phyloP scores from a whole-genome alignment of 106 monocot species.

The Dendrobium nobile region DNA sequence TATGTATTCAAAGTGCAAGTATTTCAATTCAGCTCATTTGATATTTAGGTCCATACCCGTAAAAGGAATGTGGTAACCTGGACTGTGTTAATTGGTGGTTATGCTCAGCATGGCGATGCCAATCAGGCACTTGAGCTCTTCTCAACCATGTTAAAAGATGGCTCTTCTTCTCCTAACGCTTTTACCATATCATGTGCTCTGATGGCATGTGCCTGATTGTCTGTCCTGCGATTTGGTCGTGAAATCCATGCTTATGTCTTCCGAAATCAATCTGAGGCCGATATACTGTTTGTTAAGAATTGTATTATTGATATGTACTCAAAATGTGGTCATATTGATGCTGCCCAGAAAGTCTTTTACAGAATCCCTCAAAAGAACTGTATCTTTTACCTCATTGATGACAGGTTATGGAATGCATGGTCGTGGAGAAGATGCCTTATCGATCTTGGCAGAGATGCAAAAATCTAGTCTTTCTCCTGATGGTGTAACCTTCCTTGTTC shows the following conservation, averaged over 20 bases:
- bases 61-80: constrained; percentile 73
- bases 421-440: constrained; percentile 41
- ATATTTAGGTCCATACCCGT: constrained; percentile 36
- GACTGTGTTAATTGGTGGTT: constrained; percentile 86
- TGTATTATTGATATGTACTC: constrained; percentile 84
- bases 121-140: constrained; percentile 56
- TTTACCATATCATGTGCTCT: constrained; percentile 72
- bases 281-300: constrained; percentile 44
- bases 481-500: constrained; percentile 64
- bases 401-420: constrained; percentile 78
- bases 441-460: constrained; percentile 56
- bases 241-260: constrained; percentile 65
- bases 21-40: constrained; percentile 27
- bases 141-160: constrained; percentile 39
- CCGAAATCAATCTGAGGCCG: constrained; percentile 26
- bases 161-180: constrained; percentile 36
- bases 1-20: constrained; percentile 84
- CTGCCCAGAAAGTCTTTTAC: constrained; percentile 46
- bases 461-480: constrained; percentile 41
- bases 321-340: constrained; percentile 65
- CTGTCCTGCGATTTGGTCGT: constrained; percentile 46
- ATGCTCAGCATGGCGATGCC: constrained; percentile 86
- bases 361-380: constrained; percentile 46
- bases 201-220: constrained; percentile 61
- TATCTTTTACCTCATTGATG: constrained; percentile 84